A percentile compares a stretch with the other conserved stretches of the same genome.
phyloP scores from a whole-genome alignment of 306 rosid species.

The Rubus parviflorus region DNA sequence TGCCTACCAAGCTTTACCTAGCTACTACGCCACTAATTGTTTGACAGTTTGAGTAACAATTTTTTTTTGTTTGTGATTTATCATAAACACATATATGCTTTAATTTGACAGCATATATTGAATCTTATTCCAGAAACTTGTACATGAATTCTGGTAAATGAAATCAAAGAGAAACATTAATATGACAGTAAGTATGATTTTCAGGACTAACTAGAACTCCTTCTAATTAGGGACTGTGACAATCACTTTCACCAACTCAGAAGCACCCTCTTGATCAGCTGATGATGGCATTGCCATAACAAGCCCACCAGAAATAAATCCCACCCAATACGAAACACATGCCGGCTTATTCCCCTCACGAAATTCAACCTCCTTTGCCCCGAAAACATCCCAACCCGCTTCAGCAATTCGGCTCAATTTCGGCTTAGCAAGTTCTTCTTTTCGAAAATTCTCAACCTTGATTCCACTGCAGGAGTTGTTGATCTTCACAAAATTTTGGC shows the following conservation, averaged over 20 bases:
- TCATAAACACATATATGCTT: no score
- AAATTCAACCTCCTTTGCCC: constrained; percentile 40
- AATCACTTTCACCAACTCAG: constrained; percentile 18
- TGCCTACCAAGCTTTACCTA: no score
- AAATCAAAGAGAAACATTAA: neutral
- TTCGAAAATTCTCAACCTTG: constrained; percentile 29
- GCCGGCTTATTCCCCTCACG: constrained; percentile 38
- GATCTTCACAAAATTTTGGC: constrained; percentile 26
- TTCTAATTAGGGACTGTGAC: constrained; percentile 20
- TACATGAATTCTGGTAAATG: neutral
- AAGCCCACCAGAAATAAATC: constrained; percentile 24
- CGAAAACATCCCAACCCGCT: constrained; percentile 45
- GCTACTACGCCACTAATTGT: neutral
- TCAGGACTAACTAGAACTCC: neutral
- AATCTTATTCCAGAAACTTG: neutral
- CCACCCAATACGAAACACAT: constrained; percentile 52
- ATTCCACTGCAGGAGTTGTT: constrained; percentile 5
- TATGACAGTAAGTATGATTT: neutral
- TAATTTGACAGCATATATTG: no score
- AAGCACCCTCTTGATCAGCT: constrained; percentile 11
- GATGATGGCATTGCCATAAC: constrained; percentile 34
- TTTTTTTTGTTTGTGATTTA: no score
- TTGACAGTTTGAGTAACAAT: neutral
- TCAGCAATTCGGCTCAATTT: neutral
- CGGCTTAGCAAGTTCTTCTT: neutral